phyloP scores from a whole-genome alignment of 306 rosid species.

The Quercus wislizeni region DNA sequence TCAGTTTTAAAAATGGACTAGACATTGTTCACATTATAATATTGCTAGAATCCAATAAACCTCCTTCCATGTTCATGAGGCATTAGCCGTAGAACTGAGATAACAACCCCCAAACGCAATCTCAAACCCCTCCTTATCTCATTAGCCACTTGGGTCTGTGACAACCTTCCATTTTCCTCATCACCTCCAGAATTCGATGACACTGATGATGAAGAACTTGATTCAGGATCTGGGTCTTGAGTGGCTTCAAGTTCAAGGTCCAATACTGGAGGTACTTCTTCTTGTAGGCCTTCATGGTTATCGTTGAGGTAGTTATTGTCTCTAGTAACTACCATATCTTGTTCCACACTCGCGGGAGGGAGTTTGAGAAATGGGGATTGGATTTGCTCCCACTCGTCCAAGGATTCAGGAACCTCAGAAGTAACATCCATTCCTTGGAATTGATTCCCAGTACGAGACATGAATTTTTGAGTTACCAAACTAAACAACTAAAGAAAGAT shows the following conservation, averaged over 20 bases:
- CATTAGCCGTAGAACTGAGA: no score
- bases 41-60: not conserved
- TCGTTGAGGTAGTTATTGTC: not conserved
- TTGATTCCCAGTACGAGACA: not conserved
- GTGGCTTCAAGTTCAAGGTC: not conserved
- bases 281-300: no score
- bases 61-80: not conserved
- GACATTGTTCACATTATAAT: not conserved
- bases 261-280: no score
- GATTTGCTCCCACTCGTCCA: constrained; percentile 5
- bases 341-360: not conserved
- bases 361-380: not conserved
- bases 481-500: no score
- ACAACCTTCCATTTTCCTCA: not conserved
- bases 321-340: not conserved
- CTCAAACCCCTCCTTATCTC: constrained; percentile 28
- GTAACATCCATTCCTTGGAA: constrained; percentile 1
- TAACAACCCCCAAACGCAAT: constrained; percentile 18
- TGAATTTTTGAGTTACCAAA: not conserved
- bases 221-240: constrained; percentile 4
- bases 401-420: not conserved
- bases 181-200: not conserved
- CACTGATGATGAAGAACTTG: constrained; percentile 6
- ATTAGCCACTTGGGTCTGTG: not conserved
- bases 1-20: not conserved